Evolutionary conservation across 2,329 filamentous ascomycete species (phyloP), one percentile per base, ranked within the genome.

Genomic region (Elsinoe fawcettii): DNA sequence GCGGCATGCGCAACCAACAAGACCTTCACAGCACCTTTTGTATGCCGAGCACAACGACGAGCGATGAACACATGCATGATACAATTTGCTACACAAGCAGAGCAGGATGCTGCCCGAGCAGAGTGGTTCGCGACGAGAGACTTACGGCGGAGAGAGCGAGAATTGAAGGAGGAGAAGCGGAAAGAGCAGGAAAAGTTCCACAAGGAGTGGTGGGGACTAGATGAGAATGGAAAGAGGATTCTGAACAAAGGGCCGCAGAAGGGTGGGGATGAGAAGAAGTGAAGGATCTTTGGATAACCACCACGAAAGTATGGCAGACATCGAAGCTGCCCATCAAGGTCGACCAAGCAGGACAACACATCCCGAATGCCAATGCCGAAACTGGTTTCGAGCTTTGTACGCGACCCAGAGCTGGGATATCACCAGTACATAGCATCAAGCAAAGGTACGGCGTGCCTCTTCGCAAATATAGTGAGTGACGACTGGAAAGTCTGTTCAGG

Each of bases 41-140:
- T 84, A 55, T 99, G 93, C 76, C 86, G 90, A 56, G 74, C 80
- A 51, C 80, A 91, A 67, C 87, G 90, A 66, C 84, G 86, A 61
- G 78, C 80, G 34, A 99, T 99, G 93, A 99, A 99, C 75, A 79
- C 77, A 60, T 99, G 93, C 76, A 96, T 99, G 90, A 79, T 91
- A 64, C 73, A 79, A 57, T 87, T 95, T 74, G 91, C 92, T 57
- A 95, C 88, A 62, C 87, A 85, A 62, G 83, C 81, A 56, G 89
- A 95, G 70, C 82, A 95, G 72, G 93, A 99, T 74, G 84, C 83
- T 22, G 93, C 93, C 62, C 79, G 93, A 55, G 88, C 90, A 71
- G 90, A 97, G 70, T 99, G 93, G 93, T 97, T 97, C 71, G 82
- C 84, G 54, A 79, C 82, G 62, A 80, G 88, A 54, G 77, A 88